These are phyloP conservation scores for Nidula niveotomentosa DNA, from an alignment of 1,284 basidiomycete genomes.

Conservation along the genomic window DNA sequence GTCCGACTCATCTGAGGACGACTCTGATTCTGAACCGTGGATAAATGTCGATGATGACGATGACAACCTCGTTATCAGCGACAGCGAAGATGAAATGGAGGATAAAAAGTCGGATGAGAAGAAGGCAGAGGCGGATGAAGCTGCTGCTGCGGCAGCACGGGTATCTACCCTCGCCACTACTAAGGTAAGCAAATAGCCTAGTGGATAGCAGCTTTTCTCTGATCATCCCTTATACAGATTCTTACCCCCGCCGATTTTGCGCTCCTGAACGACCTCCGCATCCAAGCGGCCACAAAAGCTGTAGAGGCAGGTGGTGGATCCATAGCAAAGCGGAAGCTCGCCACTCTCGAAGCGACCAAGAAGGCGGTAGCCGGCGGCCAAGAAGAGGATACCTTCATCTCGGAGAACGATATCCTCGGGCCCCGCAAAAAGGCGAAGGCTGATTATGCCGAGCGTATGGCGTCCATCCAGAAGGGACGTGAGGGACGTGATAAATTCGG, in stretches of 20 bases:
- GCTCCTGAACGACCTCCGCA: constrained; percentile 86
- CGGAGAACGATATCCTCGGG: constrained; percentile 92
- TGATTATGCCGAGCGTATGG: constrained; percentile 94
- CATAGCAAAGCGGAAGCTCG: constrained; percentile 87
- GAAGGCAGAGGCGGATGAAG: constrained; percentile 12
- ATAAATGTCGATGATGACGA: constrained; percentile 79
- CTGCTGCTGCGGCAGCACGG: constrained; percentile 27
- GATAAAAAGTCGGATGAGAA: constrained; percentile 30
- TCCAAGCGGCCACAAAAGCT: constrained; percentile 77
- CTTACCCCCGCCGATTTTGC: constrained; percentile 98
- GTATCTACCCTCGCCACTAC: constrained; percentile 74
- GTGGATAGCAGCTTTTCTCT: not conserved
- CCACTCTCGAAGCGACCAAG: constrained; percentile 70
- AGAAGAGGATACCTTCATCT: constrained; percentile 70
- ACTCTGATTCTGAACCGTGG: constrained; percentile 79
- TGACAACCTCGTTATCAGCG: constrained; percentile 70
- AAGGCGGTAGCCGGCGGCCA: constrained; percentile 44
- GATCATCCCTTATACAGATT: constrained; percentile 55
- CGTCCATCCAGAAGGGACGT: constrained; percentile 88
- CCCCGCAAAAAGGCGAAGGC: constrained; percentile 94
- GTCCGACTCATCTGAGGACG: constrained; percentile 63
- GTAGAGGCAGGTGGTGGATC: constrained; percentile 74
- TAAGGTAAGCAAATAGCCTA: constrained; percentile 48
- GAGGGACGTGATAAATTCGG: constrained; percentile 97
- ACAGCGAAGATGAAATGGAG: constrained; percentile 79